phyloP scores from a whole-genome alignment of 176 grass and related monocot species.

The Zizania latifolia region DNA sequence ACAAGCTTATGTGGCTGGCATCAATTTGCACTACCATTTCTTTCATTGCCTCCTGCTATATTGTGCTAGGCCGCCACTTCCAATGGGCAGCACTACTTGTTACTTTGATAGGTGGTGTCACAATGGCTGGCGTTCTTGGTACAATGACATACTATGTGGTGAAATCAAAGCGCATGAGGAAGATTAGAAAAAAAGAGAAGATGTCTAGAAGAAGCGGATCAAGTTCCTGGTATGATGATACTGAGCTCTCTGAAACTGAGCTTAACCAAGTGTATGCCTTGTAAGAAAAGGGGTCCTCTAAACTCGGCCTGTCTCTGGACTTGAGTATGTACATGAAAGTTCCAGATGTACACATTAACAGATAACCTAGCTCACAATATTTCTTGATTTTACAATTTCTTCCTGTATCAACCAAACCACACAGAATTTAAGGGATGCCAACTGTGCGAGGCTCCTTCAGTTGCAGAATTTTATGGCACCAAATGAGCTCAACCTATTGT shows the following conservation, averaged over 20 bases:
- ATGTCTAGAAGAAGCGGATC: conserved; percentile 79
- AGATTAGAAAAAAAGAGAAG: conserved; percentile 81
- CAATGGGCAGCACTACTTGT: conserved; percentile 89
- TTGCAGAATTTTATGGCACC: conserved; percentile 30
- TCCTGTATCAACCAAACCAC: conserved; percentile 25
- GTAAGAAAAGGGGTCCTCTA: conserved; percentile 35
- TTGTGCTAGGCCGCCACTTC: conserved; percentile 72
- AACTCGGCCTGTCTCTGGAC: not conserved
- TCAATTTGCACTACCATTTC: conserved; percentile 93
- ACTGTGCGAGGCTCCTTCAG: conserved; percentile 19
- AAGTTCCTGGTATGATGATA: conserved; percentile 73
- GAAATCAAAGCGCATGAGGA: conserved; percentile 71
- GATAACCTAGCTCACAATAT: conserved; percentile 29
- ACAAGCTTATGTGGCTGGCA: conserved; percentile 96
- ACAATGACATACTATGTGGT: conserved; percentile 97
- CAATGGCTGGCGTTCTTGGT: conserved; percentile 84
- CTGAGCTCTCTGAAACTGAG: conserved; percentile 77
- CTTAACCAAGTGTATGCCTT: conserved; percentile 87
- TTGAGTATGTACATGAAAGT: conserved; percentile 33
- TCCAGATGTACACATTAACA: conserved; percentile 34
- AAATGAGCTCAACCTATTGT: conserved; percentile 28
- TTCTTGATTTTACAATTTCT: conserved; percentile 34
- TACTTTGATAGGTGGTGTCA: conserved; percentile 72
- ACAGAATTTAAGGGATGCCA: conserved; percentile 12
- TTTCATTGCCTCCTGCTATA: conserved; percentile 87